Evolutionary conservation across 352 stramenopile genomes (phyloP), one percentile per base, ranked within the genome.

Genomic region (Globisporangium irregulare): DNA sequence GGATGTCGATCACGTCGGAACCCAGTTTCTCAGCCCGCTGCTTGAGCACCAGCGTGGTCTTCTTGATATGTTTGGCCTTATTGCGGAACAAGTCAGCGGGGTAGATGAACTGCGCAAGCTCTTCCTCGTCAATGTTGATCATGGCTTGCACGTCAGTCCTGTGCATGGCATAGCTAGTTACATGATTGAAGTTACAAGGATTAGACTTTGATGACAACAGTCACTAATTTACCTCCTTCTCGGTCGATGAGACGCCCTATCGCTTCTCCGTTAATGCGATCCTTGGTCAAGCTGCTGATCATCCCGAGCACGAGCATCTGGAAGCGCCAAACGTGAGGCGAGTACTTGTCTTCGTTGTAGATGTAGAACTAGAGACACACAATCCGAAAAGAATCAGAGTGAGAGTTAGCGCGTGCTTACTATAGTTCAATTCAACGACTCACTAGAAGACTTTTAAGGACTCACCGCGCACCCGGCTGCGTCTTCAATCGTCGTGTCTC

Each of bases 271-370:
- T 87, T 92, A 18, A 98, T 82, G 4, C 90, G 91, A 81, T 99
- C 97, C 73, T 99, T 99, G 0, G 96, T 99, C 76, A 99, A 96
- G 73, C 86, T 98, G 60, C 89, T 98, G 48, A 99, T 79, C 95
- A 99, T 98, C 10, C 98, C 86, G n/a, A 92, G 85, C 41, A 98
- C 91, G 7, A 99, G 76, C 48, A 97, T 86, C 75, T 98, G 94
- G 72, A 98, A 99, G 43, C 93, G 84, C 51, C 71, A 62, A 20
- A 89, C 65, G 57, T 87, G 76, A 6, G 77, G 72, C 1, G 67
- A 70, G 24, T 80, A 81, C 25, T 56, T 68, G 36, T 72, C 60
- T 34, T 87, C 75, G 36, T 74, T 81, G 62, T 89, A 84, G n/a
- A 58, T 58, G 51, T 58, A 58, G 24, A 58, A 58, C 51, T 34